Evolutionary conservation across 805 yeast genomes (phyloP).

Genomic region (Lipomyces sp.): DNA sequence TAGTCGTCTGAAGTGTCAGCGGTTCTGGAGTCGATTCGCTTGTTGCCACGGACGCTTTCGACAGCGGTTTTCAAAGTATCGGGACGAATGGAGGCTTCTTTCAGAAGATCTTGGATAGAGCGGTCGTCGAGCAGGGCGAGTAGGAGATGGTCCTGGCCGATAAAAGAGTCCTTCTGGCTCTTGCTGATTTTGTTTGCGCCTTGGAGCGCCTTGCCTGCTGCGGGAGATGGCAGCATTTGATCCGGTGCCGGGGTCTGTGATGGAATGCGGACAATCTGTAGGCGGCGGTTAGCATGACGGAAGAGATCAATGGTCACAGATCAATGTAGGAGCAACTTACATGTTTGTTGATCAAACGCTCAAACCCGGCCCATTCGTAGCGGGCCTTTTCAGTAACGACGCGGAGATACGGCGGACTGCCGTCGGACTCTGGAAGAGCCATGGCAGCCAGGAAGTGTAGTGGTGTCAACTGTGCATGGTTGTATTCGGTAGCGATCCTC

Average conservation of each 20-base stretch:
- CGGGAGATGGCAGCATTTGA: conserved; percentile 69
- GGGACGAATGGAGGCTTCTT: conserved; percentile 63
- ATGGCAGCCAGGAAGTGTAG: conserved; percentile 88
- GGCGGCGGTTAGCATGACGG: not conserved
- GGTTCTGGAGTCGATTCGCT: conserved; percentile 85
- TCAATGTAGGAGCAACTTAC: conserved; percentile 5
- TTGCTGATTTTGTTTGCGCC: conserved; percentile 74
- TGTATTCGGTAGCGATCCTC: conserved; percentile 77
- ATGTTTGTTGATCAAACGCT: conserved; percentile 68
- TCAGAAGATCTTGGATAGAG: conserved; percentile 64
- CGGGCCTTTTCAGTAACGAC: conserved; percentile 82
- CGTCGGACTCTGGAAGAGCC: conserved; percentile 59
- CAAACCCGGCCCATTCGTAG: conserved; percentile 79
- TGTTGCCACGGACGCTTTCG: conserved; percentile 78
- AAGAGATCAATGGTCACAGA: not conserved
- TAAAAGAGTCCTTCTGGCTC: conserved; percentile 84
- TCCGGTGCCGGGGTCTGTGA: conserved; percentile 87
- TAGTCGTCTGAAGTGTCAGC: conserved; percentile 85
- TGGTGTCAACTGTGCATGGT: conserved; percentile 82
- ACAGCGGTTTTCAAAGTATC: conserved; percentile 77
- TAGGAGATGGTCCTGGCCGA: conserved; percentile 92
- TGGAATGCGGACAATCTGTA: conserved; percentile 77
- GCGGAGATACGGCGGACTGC: conserved; percentile 64
- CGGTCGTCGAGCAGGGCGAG: conserved; percentile 80
- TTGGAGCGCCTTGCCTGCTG: conserved; percentile 70